These are phyloP conservation scores for Xylaria sp. DNA, from an alignment of 2,329 filamentous ascomycete species.

Conservation along the genomic window DNA sequence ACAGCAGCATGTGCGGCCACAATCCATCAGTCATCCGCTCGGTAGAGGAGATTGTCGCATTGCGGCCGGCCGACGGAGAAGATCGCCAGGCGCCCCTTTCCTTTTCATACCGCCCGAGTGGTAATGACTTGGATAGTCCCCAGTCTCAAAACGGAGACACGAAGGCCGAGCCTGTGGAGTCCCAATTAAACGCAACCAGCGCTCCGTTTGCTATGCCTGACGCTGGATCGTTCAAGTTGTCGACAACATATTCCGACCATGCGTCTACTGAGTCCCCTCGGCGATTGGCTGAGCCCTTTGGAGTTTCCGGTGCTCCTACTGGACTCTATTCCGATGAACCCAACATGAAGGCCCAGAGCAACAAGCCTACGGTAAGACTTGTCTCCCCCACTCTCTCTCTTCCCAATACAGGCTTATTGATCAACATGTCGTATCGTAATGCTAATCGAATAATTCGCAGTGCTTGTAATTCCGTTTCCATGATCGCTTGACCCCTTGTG, in stretches of 20 bases:
- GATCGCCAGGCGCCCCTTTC: not conserved
- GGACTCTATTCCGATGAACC: too few species aligned
- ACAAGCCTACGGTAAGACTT: too few species aligned
- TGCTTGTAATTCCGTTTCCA: too few species aligned
- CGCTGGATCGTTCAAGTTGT: not conserved
- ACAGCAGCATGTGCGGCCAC: slow-evolving; percentile 11
- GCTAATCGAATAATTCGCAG: too few species aligned
- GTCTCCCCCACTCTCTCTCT: too few species aligned
- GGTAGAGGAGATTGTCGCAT: slow-evolving; percentile 8
- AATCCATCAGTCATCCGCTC: slow-evolving; percentile 13
- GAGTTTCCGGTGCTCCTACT: too few species aligned
- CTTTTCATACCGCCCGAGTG: not conserved
- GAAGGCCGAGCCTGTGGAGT: not conserved
- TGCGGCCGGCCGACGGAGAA: slow-evolving; percentile 6
- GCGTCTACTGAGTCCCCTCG: too few species aligned
- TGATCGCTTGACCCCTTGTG: too few species aligned
- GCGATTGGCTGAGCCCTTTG: too few species aligned
- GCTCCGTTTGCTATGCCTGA: not conserved
- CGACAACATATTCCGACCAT: not conserved
- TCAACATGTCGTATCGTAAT: too few species aligned
- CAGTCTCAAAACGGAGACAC: not conserved
- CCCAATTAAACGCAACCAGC: not conserved
- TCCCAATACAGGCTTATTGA: too few species aligned
- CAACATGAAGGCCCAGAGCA: too few species aligned
- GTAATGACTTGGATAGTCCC: not conserved